Percentiles rank a stretch among this genome's conserved stretches.
Evolutionary conservation across 768 basidiomycete species (phyloP).

Genomic region (Hemileccinum rubropunctum): DNA sequence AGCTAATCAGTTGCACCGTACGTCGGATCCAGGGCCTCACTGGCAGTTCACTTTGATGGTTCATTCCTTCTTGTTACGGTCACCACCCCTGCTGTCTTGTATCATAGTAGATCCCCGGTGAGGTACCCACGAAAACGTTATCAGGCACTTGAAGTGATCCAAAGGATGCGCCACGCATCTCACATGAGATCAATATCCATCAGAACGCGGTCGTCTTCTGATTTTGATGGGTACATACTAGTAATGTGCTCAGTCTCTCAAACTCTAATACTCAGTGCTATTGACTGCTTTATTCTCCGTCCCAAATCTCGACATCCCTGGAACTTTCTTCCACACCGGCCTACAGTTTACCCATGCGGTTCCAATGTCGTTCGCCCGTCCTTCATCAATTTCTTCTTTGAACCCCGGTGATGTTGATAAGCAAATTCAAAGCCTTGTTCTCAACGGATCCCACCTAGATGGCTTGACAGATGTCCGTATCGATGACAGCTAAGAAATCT

Average conservation of each 20-base stretch:
- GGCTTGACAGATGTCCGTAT: constrained; percentile 77
- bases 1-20: too few species aligned
- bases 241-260: constrained; percentile 28
- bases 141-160: constrained; percentile 14
- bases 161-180: constrained; percentile 5
- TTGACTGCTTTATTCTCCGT: constrained; percentile 59
- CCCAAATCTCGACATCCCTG: constrained; percentile 58
- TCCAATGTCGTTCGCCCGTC: constrained; percentile 48
- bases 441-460: constrained; percentile 49
- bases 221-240: constrained; percentile 14
- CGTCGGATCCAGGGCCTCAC: neutral
- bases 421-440: neutral
- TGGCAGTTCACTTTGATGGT: constrained; percentile 8
- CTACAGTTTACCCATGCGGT: constrained; percentile 53
- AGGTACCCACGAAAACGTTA: constrained; percentile 19
- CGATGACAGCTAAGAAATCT: constrained; percentile 58
- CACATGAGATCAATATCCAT: constrained; percentile 7
- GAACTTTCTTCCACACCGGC: constrained; percentile 54
- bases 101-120: constrained; percentile 18
- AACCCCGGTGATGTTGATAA: constrained; percentile 47
- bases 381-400: constrained; percentile 67
- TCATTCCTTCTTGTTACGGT: constrained; percentile 8
- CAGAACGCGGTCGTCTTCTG: constrained; percentile 12
- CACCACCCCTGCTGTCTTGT: constrained; percentile 10
- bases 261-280: constrained; percentile 61